Percentiles rank a stretch among this genome's conserved stretches.
Evolutionary conservation across 768 basidiomycete species (phyloP).

Genomic region (Lactarius pseudohatsudake): DNA sequence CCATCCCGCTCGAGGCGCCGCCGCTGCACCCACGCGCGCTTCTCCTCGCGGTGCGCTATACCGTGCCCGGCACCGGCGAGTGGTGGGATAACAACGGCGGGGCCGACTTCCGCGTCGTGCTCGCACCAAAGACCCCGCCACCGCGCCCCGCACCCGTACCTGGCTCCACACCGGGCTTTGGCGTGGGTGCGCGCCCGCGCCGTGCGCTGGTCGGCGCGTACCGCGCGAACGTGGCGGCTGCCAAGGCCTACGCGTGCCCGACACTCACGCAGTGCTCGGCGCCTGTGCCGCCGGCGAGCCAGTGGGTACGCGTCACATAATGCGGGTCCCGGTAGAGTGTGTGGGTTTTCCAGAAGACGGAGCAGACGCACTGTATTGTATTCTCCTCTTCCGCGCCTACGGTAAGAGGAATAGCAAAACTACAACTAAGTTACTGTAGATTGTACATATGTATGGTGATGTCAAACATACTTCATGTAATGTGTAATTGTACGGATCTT

Average conservation of each 20-base stretch:
- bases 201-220: background rate
- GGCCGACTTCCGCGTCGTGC: background rate
- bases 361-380: background rate
- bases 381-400: background rate
- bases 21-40: background rate
- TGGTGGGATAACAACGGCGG: conserved; percentile 27
- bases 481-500: background rate
- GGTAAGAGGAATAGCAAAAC: background rate
- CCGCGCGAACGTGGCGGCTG: background rate
- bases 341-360: no score
- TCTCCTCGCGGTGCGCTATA: conserved; percentile 3
- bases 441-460: background rate
- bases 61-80: conserved; percentile 1
- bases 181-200: background rate
- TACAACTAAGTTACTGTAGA: background rate
- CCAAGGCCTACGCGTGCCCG: background rate
- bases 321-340: background rate
- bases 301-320: background rate
- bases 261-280: background rate
- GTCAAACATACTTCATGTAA: background rate
- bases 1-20: background rate
- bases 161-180: background rate
- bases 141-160: background rate
- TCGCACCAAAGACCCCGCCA: background rate
- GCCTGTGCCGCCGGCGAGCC: background rate